Conservation (phyloP, 1,284 basidiomycete genomes). For the Meripilus lineatus region DNA sequence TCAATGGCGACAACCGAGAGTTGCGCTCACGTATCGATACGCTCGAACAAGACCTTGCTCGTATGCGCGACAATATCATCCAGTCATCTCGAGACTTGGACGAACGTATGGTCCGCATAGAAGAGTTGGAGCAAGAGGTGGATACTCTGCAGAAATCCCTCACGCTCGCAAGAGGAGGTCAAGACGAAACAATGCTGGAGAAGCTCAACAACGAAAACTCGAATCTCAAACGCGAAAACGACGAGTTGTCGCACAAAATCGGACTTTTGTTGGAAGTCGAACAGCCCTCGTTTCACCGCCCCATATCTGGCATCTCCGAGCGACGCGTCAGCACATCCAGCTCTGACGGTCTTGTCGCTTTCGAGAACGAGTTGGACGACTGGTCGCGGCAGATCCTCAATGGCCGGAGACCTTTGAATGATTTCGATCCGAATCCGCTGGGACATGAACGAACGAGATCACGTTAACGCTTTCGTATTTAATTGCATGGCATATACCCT, state of each 20-base stretch:
- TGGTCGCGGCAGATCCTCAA: constrained; percentile 77
- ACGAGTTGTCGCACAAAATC: constrained; percentile 82
- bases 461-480: constrained; percentile 51
- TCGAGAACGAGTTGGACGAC: constrained; percentile 75
- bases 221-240: constrained; percentile 75
- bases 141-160: constrained; percentile 75
- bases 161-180: constrained; percentile 68
- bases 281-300: constrained; percentile 64
- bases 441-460: constrained; percentile 57
- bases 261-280: constrained; percentile 81
- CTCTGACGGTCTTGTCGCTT: constrained; percentile 73
- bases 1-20: constrained; percentile 71
- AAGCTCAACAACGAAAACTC: constrained; percentile 76
- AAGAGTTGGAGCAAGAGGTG: constrained; percentile 77
- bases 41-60: constrained; percentile 70
- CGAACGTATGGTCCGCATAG: constrained; percentile 68
- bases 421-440: constrained; percentile 49
- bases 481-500: constrained; percentile 27
- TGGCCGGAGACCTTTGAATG: constrained; percentile 67
- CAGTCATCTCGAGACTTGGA: constrained; percentile 72
- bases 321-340: constrained; percentile 70
- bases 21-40: constrained; percentile 70
- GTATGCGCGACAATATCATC: constrained; percentile 69
- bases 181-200: constrained; percentile 67
- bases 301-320: constrained; percentile 58